Conservation (phyloP, 2,329 filamentous ascomycete genomes). For the Botrytis squamosa region DNA sequence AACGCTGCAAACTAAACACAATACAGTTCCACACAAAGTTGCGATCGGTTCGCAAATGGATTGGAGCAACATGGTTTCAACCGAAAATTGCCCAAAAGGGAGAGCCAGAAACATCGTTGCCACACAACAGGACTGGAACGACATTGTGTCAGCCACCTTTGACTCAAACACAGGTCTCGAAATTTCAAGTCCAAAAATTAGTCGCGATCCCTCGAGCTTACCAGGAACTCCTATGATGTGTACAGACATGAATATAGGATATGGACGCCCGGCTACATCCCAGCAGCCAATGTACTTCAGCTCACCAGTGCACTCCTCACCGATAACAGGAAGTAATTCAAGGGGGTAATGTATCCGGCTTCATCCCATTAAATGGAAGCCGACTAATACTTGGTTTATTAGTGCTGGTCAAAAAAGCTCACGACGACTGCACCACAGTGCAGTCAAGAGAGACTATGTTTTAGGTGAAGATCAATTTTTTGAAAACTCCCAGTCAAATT, state of each 20-base stretch:
- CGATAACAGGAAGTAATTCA: background rate
- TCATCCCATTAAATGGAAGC: background rate
- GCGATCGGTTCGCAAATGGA: background rate
- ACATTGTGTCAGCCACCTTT: background rate
- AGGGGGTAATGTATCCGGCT: background rate
- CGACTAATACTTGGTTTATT: background rate
- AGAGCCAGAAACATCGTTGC: background rate
- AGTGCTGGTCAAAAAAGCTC: background rate
- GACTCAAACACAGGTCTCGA: background rate
- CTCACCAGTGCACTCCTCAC: background rate
- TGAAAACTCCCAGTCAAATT: background rate
- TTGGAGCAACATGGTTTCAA: background rate
- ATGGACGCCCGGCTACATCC: background rate
- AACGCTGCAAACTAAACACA: background rate
- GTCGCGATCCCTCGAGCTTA: background rate
- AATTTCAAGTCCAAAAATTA: background rate
- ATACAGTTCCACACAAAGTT: background rate
- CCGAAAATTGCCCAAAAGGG: background rate
- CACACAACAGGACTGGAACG: background rate
- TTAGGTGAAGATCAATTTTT: background rate
- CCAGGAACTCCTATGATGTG: background rate
- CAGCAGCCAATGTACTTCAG: background rate
- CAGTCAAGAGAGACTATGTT: background rate
- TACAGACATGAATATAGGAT: background rate
- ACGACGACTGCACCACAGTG: background rate